A percentile compares a stretch with the other conserved stretches of the same genome.
Conservation (phyloP, 805 yeast species). For the Cyberlindnera xylosilytica region DNA sequence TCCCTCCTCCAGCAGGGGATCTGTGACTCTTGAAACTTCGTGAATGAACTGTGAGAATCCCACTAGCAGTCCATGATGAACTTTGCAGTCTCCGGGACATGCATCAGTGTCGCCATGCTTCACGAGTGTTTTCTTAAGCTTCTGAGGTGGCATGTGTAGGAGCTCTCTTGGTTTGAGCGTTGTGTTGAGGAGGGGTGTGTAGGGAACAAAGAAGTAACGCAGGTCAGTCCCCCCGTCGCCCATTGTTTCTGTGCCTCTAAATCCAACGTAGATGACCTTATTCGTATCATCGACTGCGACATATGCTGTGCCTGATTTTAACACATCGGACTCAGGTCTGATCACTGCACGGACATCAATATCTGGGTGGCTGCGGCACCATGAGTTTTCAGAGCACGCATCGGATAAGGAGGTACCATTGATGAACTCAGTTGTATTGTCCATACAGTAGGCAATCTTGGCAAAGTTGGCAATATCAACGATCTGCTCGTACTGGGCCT, state of each 20-base stretch:
- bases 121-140: constrained; percentile 1
- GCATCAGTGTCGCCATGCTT: constrained; percentile 9
- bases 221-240: constrained; percentile 64
- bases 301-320: constrained; percentile 53
- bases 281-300: constrained; percentile 45
- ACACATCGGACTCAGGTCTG: constrained; percentile 32
- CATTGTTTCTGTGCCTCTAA: constrained; percentile 60
- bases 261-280: constrained; percentile 45
- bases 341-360: constrained; percentile 6
- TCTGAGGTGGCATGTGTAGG: not conserved
- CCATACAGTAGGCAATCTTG: constrained; percentile 4
- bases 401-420: not conserved
- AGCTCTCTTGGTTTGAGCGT: not conserved
- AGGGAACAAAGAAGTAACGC: constrained; percentile 41
- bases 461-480: constrained; percentile 1
- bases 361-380: constrained; percentile 1
- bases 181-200: constrained; percentile 21
- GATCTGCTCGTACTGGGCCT: constrained; percentile 2
- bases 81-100: constrained; percentile 46
- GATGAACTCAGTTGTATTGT: not conserved
- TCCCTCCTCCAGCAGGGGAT: constrained; percentile 35
- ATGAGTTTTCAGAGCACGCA: constrained; percentile 1
- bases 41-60: constrained; percentile 36
- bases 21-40: constrained; percentile 36
- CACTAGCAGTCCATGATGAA: constrained; percentile 61